These are phyloP conservation scores for Tuber umbilicatum DNA, from an alignment of 495 filamentous ascomycete species.

Conservation along the genomic window DNA sequence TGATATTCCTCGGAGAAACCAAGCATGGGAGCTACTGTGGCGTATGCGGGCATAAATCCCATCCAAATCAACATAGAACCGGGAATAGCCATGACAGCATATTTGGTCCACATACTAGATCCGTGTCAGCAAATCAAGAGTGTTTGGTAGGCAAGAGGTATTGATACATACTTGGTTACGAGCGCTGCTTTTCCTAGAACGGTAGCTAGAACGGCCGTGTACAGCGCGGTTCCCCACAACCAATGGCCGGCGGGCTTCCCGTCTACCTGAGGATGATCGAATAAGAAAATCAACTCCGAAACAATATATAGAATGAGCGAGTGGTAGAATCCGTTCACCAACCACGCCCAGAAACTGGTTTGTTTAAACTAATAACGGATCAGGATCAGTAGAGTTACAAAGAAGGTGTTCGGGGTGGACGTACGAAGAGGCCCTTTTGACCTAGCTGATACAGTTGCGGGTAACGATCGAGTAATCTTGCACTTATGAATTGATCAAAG, in stretches of 20 bases:
- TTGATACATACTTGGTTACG: constrained; percentile 59
- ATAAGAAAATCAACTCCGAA: constrained; percentile 69
- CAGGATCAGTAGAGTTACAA: constrained; percentile 2
- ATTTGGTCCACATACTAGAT: constrained; percentile 84
- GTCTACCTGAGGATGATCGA: constrained; percentile 67
- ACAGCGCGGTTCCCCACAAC: constrained; percentile 92
- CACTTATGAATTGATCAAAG: constrained; percentile 96
- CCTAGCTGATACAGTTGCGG: constrained; percentile 92
- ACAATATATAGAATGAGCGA: constrained; percentile 84
- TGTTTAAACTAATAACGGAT: constrained; percentile 59
- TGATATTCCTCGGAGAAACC: constrained; percentile 78
- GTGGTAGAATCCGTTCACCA: constrained; percentile 90
- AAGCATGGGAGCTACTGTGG: constrained; percentile 78
- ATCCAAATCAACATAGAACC: constrained; percentile 90
- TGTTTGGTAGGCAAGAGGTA: neutral
- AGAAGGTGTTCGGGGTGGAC: constrained; percentile 1
- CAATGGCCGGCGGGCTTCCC: constrained; percentile 83
- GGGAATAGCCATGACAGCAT: constrained; percentile 89
- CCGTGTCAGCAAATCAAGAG: constrained; percentile 2
- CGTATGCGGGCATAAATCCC: constrained; percentile 81
- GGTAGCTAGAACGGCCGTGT: constrained; percentile 82
- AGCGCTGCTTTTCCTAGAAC: constrained; percentile 93
- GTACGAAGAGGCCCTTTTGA: constrained; percentile 72
- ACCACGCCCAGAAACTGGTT: constrained; percentile 87
- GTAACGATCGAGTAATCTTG: constrained; percentile 91